Conservation (phyloP, 805 yeast species). For the Ascoidea tarda region DNA sequence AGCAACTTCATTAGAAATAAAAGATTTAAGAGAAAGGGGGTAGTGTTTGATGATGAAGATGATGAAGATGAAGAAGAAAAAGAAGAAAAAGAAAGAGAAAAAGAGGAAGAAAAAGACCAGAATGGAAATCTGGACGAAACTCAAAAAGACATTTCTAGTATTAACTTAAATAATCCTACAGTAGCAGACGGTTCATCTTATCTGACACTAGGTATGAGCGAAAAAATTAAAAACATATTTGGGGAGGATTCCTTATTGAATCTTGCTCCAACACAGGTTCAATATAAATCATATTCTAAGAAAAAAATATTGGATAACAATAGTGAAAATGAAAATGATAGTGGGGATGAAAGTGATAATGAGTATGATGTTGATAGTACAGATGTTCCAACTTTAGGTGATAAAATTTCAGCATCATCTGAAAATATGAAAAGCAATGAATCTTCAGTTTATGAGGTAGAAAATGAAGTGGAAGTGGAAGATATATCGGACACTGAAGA, state of each 20-base stretch:
- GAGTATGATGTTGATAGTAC: constrained; percentile 2
- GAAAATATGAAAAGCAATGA: no score
- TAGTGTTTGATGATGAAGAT: constrained; percentile 5
- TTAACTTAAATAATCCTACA: no score
- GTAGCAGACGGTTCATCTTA: not conserved
- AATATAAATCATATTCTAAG: constrained; percentile 1
- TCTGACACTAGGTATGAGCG: constrained; percentile 1
- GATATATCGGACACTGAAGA: constrained; percentile 12
- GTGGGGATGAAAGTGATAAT: not conserved
- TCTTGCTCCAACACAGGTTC: constrained; percentile 1
- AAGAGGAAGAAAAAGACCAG: no score
- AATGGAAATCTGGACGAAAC: no score
- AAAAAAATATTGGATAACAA: constrained; percentile 1
- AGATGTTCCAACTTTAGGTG: constrained; percentile 2
- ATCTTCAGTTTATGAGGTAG: not conserved
- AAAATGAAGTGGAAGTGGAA: constrained; percentile 10
- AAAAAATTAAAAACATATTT: constrained; percentile 2
- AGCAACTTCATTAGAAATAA: no score
- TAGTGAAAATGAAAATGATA: constrained; percentile 6
- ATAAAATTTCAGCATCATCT: no score
- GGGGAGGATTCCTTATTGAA: not conserved
- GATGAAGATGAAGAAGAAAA: constrained; percentile 7
- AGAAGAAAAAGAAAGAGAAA: constrained; percentile 6
- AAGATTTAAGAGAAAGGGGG: no score
- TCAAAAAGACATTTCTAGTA: no score